Conservation (phyloP, 345 rosid species). For the Laguncularia racemosa region DNA sequence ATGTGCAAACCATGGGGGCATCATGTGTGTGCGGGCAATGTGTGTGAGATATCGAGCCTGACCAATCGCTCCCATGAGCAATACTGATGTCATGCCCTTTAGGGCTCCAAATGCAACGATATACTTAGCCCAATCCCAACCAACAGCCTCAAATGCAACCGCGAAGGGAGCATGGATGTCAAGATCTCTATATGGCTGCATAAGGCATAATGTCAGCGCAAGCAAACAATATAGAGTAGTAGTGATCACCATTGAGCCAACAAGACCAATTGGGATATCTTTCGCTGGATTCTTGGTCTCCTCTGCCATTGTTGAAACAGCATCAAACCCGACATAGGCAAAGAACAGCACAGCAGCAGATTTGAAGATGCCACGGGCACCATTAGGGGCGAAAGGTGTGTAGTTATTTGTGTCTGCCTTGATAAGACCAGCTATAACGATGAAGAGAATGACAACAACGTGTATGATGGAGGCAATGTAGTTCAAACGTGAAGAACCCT, state of each 20-base stretch:
- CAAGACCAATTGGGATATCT: slow-evolving; percentile 38
- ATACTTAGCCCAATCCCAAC: slow-evolving; percentile 42
- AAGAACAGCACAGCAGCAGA: slow-evolving; percentile 39
- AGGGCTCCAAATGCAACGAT: slow-evolving; percentile 34
- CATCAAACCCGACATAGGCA: slow-evolving; percentile 40
- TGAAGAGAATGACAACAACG: slow-evolving; percentile 29
- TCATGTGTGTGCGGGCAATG: slow-evolving; percentile 46
- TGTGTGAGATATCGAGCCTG: slow-evolving; percentile 45
- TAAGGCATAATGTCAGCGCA: slow-evolving; percentile 25
- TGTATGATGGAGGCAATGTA: slow-evolving; percentile 33
- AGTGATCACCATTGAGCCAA: slow-evolving; percentile 26
- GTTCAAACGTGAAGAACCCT: slow-evolving; percentile 42
- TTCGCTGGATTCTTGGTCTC: slow-evolving; percentile 36
- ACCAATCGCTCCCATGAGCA: slow-evolving; percentile 34
- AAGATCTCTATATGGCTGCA: slow-evolving; percentile 20
- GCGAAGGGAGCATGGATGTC: slow-evolving; percentile 31
- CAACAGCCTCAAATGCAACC: slow-evolving; percentile 29
- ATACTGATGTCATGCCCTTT: slow-evolving; percentile 38
- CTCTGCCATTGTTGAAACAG: slow-evolving; percentile 43
- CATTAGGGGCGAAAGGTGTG: slow-evolving; percentile 19
- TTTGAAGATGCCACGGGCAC: slow-evolving; percentile 25
- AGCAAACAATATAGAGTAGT: slow-evolving; percentile 20
- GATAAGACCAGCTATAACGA: slow-evolving; percentile 34
- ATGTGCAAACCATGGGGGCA: slow-evolving; percentile 41
- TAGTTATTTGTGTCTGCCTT: slow-evolving; percentile 28